A percentile compares a stretch with the other conserved stretches of the same genome.
phyloP scores from a whole-genome alignment of 371 early-diverging fungal genomes.

The Actinomortierella ambigua region DNA sequence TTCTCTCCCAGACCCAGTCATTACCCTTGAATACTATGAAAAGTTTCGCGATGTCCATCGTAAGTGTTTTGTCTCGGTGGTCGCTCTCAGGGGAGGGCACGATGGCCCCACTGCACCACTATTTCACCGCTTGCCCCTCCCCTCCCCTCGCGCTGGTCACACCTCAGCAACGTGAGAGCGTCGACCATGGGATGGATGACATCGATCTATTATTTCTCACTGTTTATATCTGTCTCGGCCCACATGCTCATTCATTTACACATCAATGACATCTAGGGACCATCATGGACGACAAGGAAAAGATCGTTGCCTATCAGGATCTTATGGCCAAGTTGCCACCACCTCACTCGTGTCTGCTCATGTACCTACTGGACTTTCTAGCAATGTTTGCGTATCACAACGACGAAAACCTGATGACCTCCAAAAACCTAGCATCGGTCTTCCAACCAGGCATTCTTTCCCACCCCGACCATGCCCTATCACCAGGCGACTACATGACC shows the following conservation, averaged over 20 bases:
- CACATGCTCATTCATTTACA: background rate
- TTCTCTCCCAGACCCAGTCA: slow-evolving; percentile 65
- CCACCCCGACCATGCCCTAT: slow-evolving; percentile 60
- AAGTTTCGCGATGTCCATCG: slow-evolving; percentile 57
- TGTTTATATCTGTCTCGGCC: slow-evolving; percentile 7
- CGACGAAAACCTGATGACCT: slow-evolving; percentile 61
- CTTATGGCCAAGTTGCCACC: slow-evolving; percentile 56
- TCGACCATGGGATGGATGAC: background rate
- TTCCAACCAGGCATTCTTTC: slow-evolving; percentile 67
- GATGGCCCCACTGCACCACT: background rate
- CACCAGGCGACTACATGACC: slow-evolving; percentile 60
- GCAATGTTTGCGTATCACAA: slow-evolving; percentile 55
- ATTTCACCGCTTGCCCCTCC: background rate
- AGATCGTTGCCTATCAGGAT: slow-evolving; percentile 58
- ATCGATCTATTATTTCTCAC: background rate
- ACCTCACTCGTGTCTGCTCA: slow-evolving; percentile 58
- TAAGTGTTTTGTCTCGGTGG: slow-evolving; percentile 31
- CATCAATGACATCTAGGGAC: slow-evolving; percentile 31
- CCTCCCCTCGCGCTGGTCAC: background rate
- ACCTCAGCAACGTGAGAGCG: background rate
- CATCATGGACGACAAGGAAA: slow-evolving; percentile 44
- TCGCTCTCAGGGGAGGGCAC: too few relatives aligned
- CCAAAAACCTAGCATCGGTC: slow-evolving; percentile 61
- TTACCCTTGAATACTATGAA: slow-evolving; percentile 56
- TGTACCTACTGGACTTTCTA: slow-evolving; percentile 65